phyloP scores from a whole-genome alignment of 805 yeast species.

The Barnettozyma populi region DNA sequence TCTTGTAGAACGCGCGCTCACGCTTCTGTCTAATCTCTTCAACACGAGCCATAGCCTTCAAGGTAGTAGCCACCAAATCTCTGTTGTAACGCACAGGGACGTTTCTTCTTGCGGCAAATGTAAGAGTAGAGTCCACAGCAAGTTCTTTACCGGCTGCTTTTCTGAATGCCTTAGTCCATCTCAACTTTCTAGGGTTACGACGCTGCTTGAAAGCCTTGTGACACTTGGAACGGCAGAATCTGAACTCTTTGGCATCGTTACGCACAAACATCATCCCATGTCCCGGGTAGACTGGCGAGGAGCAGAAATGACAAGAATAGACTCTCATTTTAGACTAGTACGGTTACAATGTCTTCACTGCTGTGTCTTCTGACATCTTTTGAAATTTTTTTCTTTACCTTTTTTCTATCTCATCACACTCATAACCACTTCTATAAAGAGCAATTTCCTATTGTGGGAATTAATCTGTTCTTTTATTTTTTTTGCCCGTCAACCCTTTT shows the following conservation, averaged over 20 bases:
- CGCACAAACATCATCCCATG: constrained; percentile 98
- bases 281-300: constrained; percentile 91
- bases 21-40: constrained; percentile 95
- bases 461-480: constrained; percentile 5
- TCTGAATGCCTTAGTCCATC: constrained; percentile 98
- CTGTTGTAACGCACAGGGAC: constrained; percentile 97
- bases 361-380: neutral
- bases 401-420: constrained; percentile 4
- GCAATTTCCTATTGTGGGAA: constrained; percentile 5
- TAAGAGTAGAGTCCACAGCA: constrained; percentile 93
- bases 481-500: neutral
- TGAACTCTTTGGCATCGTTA: constrained; percentile 95
- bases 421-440: constrained; percentile 1
- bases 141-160: constrained; percentile 98
- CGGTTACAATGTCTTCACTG: too few relatives aligned
- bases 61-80: constrained; percentile 89
- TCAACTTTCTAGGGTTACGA: constrained; percentile 96
- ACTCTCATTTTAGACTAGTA: constrained; percentile 60
- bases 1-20: constrained; percentile 98
- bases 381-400: neutral
- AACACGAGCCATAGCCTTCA: constrained; percentile 92
- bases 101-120: constrained; percentile 96
- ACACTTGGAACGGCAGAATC: constrained; percentile 97
- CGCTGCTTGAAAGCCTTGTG: constrained; percentile 96
- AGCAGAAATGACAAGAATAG: constrained; percentile 91